These are phyloP conservation scores for Phytophthora fragariae DNA, from an alignment of 352 stramenopile genomes.

Conservation along the genomic window DNA sequence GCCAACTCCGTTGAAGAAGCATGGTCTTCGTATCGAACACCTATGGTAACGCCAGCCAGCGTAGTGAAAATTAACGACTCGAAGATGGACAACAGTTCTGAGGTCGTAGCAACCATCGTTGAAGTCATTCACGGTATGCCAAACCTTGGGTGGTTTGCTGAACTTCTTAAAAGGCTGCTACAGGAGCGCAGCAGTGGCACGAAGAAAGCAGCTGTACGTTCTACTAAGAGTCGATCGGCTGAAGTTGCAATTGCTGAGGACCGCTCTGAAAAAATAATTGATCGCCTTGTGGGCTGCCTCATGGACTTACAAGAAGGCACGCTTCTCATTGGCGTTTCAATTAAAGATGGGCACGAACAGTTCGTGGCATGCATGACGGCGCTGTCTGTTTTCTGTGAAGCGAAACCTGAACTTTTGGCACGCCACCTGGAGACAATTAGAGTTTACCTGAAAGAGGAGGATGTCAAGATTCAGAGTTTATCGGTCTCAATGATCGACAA, in stretches of 20 bases:
- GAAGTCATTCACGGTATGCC: conserved; percentile 82
- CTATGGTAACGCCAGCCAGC: conserved; percentile 64
- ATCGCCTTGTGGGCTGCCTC: conserved; percentile 67
- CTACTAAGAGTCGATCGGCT: conserved; percentile 52
- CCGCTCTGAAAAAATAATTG: conserved; percentile 72
- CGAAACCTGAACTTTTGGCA: conserved; percentile 60
- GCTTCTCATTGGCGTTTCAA: conserved; percentile 60
- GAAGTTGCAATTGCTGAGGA: conserved; percentile 59
- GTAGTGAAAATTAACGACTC: conserved; percentile 69
- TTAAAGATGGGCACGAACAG: conserved; percentile 60
- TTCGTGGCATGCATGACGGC: conserved; percentile 83
- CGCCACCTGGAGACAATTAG: conserved; percentile 75
- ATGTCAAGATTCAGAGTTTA: conserved; percentile 67
- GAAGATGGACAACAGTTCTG: conserved; percentile 68
- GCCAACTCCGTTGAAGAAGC: conserved; percentile 63
- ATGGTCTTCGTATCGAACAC: conserved; percentile 65
- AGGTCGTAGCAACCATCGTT: conserved; percentile 74
- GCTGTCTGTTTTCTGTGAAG: conserved; percentile 80
- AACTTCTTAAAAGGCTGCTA: conserved; percentile 71
- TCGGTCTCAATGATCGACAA: conserved; percentile 70
- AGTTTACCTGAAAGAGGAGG: conserved; percentile 74
- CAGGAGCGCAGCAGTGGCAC: conserved; percentile 33
- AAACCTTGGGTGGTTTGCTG: conserved; percentile 77
- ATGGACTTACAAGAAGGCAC: conserved; percentile 79
- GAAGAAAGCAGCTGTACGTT: conserved; percentile 23